Conservation (phyloP, 2,329 filamentous ascomycete genomes). For the Fusarium dlaminii region DNA sequence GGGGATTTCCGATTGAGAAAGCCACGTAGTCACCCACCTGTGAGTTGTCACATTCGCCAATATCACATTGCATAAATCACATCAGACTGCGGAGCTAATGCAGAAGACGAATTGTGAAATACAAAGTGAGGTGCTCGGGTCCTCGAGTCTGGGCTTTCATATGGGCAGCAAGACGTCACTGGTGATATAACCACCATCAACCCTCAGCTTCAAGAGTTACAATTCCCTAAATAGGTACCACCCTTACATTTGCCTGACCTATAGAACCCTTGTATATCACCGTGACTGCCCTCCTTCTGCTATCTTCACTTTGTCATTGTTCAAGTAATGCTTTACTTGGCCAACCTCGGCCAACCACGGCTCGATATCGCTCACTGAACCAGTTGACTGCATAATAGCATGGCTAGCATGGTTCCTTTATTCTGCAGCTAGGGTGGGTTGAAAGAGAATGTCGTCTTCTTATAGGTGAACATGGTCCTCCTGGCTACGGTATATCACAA, state of each 20-base stretch:
- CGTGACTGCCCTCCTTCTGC: not conserved
- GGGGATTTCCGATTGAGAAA: slow-evolving; percentile 4
- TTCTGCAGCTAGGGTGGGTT: not conserved
- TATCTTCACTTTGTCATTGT: not conserved
- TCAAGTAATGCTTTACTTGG: not conserved
- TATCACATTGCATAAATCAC: slow-evolving; percentile 5
- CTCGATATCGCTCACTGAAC: not conserved
- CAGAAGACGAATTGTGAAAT: not conserved
- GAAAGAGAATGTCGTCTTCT: not conserved
- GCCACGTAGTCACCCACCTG: not conserved
- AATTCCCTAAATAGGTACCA: not conserved
- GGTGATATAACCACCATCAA: not conserved
- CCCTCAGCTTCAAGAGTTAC: not conserved
- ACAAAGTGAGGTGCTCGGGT: not conserved
- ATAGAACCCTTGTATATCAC: not conserved
- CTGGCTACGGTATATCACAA: not conserved
- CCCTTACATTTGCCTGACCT: not conserved
- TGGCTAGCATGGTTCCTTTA: not conserved
- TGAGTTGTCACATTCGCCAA: slow-evolving; percentile 7
- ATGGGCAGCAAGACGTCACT: not conserved
- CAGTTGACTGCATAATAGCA: not conserved
- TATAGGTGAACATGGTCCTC: not conserved
- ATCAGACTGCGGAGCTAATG: not conserved
- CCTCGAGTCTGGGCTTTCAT: not conserved
- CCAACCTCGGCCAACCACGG: not conserved